Conservation (phyloP, 2,329 filamentous ascomycete species). For the Ceratocystiopsis sp. region DNA sequence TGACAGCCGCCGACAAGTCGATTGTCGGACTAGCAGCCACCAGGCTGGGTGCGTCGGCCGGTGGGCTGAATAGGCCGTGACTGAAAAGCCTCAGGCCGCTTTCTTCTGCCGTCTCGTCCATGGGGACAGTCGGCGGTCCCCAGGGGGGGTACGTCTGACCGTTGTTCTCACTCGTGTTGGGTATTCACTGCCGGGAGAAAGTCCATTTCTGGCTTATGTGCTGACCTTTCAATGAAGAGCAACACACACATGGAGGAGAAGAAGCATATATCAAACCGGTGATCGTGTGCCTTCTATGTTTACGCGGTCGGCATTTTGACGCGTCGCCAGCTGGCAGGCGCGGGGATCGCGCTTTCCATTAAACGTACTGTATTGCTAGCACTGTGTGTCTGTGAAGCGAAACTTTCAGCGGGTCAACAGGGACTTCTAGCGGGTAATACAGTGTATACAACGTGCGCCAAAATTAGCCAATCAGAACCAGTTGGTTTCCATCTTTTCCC, state of each 20-base stretch:
- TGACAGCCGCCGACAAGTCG: slow-evolving; percentile 63
- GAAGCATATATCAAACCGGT: background rate
- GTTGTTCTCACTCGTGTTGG: too few relatives aligned
- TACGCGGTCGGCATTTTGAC: background rate
- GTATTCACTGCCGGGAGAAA: too few relatives aligned
- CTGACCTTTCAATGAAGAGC: too few relatives aligned
- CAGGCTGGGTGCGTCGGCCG: slow-evolving; percentile 36
- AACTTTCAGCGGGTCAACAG: background rate
- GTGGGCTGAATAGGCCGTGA: slow-evolving; percentile 36
- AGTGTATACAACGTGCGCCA: background rate
- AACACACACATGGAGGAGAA: background rate
- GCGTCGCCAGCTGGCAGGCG: slow-evolving; percentile 4
- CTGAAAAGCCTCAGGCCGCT: slow-evolving; percentile 27
- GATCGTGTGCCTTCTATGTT: too few relatives aligned
- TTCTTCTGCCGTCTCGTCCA: background rate
- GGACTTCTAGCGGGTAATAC: background rate
- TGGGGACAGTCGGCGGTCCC: background rate
- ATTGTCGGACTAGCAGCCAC: slow-evolving; percentile 69
- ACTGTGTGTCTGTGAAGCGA: background rate
- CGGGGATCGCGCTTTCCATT: background rate
- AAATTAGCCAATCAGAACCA: too few relatives aligned
- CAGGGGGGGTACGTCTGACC: too few relatives aligned
- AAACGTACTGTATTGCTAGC: slow-evolving; percentile 1
- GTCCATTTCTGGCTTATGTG: too few relatives aligned
- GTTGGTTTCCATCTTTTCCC: too few relatives aligned